Percentiles rank a stretch among this genome's conserved stretches.
Evolutionary conservation across 495 filamentous ascomycete species (phyloP).

Genomic region (Penicillium ucsense): DNA sequence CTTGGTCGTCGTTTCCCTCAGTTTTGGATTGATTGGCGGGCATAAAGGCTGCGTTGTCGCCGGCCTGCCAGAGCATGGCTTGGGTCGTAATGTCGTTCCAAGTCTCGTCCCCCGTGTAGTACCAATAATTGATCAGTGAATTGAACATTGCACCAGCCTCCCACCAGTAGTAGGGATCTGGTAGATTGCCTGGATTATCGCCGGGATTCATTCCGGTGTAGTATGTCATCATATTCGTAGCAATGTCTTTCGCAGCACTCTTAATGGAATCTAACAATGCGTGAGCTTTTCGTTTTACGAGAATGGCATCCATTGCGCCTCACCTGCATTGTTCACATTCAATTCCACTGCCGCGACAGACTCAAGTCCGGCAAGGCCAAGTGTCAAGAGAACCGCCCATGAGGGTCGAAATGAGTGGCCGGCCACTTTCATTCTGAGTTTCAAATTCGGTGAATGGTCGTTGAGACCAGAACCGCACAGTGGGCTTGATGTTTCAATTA

Average conservation of each 20-base stretch:
- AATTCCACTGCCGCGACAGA: constrained; percentile 14
- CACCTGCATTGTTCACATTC: constrained; percentile 15
- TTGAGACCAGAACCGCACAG: no score
- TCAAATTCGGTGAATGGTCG: neutral
- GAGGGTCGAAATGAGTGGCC: constrained; percentile 5
- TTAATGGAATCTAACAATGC: constrained; percentile 35
- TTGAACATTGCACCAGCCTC: constrained; percentile 70
- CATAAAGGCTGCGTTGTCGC: constrained; percentile 61
- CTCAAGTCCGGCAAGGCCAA: constrained; percentile 9
- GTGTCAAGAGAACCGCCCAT: constrained; percentile 12
- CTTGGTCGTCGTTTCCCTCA: constrained; percentile 76
- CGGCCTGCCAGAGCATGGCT: constrained; percentile 62
- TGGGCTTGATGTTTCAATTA: no score
- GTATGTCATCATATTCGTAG: constrained; percentile 44
- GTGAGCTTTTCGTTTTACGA: neutral
- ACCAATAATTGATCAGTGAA: constrained; percentile 74
- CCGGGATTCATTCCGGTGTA: constrained; percentile 66
- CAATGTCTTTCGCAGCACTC: constrained; percentile 29
- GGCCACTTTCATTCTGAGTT: constrained; percentile 7
- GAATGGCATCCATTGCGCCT: neutral
- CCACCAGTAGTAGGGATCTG: constrained; percentile 78
- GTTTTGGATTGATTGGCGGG: constrained; percentile 71
- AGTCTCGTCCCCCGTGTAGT: constrained; percentile 61
- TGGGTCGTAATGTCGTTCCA: constrained; percentile 63
- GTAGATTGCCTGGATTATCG: constrained; percentile 61